phyloP scores from a whole-genome alignment of 495 filamentous ascomycete genomes.

The Cryomyces minteri region DNA sequence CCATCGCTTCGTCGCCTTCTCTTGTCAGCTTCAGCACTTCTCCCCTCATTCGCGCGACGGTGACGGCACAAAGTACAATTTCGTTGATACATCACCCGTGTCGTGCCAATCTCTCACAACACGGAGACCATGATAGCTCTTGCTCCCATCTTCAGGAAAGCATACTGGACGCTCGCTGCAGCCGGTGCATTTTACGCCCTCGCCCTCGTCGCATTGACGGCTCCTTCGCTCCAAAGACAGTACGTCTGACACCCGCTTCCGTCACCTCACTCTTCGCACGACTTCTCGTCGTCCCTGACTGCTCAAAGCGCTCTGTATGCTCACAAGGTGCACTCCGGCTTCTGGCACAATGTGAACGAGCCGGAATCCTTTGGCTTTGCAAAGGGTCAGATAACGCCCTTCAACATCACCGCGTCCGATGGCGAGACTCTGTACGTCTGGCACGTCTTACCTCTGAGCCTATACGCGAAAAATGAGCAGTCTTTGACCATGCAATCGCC shows the following conservation, averaged over 20 bases:
- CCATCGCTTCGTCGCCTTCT: neutral
- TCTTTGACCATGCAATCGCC: slow-evolving; percentile 8
- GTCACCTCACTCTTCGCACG: neutral
- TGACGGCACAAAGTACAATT: too few relatives aligned
- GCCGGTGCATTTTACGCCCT: slow-evolving; percentile 17
- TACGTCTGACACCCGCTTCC: slow-evolving; percentile 16
- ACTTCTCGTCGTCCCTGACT: neutral
- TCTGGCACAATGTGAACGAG: slow-evolving; percentile 44
- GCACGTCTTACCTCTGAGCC: slow-evolving; percentile 20
- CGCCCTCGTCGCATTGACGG: slow-evolving; percentile 28
- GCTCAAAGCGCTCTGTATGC: slow-evolving; percentile 51
- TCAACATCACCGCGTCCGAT: slow-evolving; percentile 17
- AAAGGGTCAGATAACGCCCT: slow-evolving; percentile 22
- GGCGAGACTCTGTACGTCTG: slow-evolving; percentile 21
- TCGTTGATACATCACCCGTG: too few relatives aligned
- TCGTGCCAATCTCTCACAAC: too few relatives aligned
- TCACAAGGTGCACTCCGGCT: slow-evolving; percentile 48
- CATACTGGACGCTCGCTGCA: slow-evolving; percentile 23
- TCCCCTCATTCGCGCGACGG: slow-evolving; percentile 4
- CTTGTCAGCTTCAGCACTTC: neutral
- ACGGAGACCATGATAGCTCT: slow-evolving; percentile 6
- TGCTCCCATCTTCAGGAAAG: slow-evolving; percentile 14
- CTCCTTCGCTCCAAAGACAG: slow-evolving; percentile 39
- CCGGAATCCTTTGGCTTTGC: slow-evolving; percentile 65
- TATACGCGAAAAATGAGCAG: slow-evolving; percentile 18